Base-by-base conservation (phyloP, 2,329 filamentous ascomycete species). In the Colletotrichum lupini region DNA sequence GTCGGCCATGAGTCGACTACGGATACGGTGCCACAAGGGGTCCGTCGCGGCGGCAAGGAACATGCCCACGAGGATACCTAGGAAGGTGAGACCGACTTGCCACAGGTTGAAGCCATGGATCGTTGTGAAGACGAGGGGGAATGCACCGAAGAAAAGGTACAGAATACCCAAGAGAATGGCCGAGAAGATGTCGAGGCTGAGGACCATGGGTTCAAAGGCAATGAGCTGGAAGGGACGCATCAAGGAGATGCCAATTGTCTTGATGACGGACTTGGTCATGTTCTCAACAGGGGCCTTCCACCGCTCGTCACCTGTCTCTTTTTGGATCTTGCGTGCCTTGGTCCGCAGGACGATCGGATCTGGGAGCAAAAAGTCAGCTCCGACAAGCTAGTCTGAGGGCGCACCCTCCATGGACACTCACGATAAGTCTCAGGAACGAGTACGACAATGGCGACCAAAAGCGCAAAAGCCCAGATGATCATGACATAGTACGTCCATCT, bases 121-220 rank as follows among this genome's bases (percentile, higher is more conserved):
- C 57, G 87, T 89, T 30, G 87, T 81, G 79, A 98, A 98, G 19
- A 98, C 91, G 57, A 97, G 85, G 5, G 93, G 90, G 78, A 98
- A 97, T 0, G 95, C 95, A 24, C 95, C 95, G 80, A 97, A 97
- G 85, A 97, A 97, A 52, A 98, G 90, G 80, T 98, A 98, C 2
- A 98, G 84, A 57, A 97, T 93, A 5, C 95, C 95, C 8, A 98
- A 87, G n/a, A 98, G 85, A 67, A 98, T 90, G 52, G 95, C 94
- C 1, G 94, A 94, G 77, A 95, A 93, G 26, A 97, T 83, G 82
- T 95, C 97, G 30, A 98, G 90, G 76, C 91, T 91, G 70, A 97
- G 85, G 73, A 92, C 94, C 94, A 98, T 98, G 76, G 94, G 94
- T 84, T 97, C 95, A 67, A 94, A 89, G 62, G 92, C 82, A 67